A percentile compares a stretch with the other conserved stretches of the same genome.
These are phyloP conservation scores for Litsea cubeba DNA, from an alignment of 164 flowering plant species.

Conservation along the genomic window DNA sequence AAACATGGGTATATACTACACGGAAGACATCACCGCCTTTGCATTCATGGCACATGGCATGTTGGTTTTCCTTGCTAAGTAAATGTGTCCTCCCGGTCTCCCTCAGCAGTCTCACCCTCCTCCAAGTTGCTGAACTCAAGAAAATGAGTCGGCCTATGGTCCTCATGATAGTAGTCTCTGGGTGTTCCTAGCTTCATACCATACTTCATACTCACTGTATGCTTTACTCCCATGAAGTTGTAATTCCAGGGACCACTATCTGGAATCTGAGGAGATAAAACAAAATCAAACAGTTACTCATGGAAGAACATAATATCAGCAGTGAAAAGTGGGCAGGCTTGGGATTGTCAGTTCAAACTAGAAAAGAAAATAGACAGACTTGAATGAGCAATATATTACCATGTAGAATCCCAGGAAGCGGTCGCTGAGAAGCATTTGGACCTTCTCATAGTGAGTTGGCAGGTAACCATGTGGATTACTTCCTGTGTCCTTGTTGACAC, in stretches of 20 bases:
- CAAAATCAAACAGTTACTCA: not conserved
- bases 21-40: no score
- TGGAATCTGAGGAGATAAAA: constrained; percentile 47
- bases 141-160: constrained; percentile 94
- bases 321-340: not conserved
- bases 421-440: constrained; percentile 98
- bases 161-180: constrained; percentile 86
- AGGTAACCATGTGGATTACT: constrained; percentile 96
- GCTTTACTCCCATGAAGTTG: constrained; percentile 99
- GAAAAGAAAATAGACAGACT: not conserved
- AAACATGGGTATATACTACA: no score
- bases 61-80: constrained; percentile 15
- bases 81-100: constrained; percentile 89
- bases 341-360: no score
- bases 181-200: constrained; percentile 91
- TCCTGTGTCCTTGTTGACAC: constrained; percentile 87
- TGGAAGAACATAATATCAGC: not conserved
- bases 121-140: constrained; percentile 95
- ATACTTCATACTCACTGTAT: constrained; percentile 77
- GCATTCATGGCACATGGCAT: no score
- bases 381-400: constrained; percentile 39
- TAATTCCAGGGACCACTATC: constrained; percentile 98
- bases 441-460: constrained; percentile 99
- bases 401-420: constrained; percentile 98
- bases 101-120: constrained; percentile 70